phyloP scores from a whole-genome alignment of 75 land plant genomes.

The Picea glauca region DNA sequence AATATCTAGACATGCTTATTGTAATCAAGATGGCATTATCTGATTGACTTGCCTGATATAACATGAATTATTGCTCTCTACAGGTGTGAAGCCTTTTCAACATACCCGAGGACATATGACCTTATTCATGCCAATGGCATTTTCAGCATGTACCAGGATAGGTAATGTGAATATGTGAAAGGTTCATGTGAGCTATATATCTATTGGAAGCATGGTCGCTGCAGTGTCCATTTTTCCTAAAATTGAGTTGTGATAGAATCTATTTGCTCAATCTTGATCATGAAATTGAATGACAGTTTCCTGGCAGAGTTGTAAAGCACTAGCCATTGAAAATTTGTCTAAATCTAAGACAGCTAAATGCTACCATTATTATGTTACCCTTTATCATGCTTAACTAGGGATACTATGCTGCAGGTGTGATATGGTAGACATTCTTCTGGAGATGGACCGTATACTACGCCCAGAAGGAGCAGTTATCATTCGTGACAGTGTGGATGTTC shows the following conservation, averaged over 20 bases:
- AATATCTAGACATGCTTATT: neutral
- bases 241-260: neutral
- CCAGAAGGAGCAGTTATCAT: conserved; percentile 61
- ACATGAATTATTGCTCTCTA: neutral
- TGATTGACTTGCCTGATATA: neutral
- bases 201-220: neutral
- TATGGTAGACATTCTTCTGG: conserved; percentile 57
- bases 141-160: conserved; percentile 58
- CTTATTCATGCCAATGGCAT: conserved; percentile 53
- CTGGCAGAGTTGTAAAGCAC: neutral
- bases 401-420: conserved; percentile 47
- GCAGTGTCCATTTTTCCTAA: neutral
- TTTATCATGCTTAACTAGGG: too few species aligned
- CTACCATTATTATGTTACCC: too few species aligned
- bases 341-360: neutral
- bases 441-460: conserved; percentile 71
- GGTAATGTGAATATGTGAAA: conserved; percentile 14
- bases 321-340: neutral
- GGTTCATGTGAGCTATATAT: neutral
- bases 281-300: neutral
- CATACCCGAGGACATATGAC: conserved; percentile 59
- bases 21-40: neutral
- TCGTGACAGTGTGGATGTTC: conserved; percentile 61
- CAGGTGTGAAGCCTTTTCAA: conserved; percentile 57
- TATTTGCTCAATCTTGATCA: neutral